Conservation (phyloP, 2,329 filamentous ascomycete genomes). For the Lasiodiplodia citricola region DNA sequence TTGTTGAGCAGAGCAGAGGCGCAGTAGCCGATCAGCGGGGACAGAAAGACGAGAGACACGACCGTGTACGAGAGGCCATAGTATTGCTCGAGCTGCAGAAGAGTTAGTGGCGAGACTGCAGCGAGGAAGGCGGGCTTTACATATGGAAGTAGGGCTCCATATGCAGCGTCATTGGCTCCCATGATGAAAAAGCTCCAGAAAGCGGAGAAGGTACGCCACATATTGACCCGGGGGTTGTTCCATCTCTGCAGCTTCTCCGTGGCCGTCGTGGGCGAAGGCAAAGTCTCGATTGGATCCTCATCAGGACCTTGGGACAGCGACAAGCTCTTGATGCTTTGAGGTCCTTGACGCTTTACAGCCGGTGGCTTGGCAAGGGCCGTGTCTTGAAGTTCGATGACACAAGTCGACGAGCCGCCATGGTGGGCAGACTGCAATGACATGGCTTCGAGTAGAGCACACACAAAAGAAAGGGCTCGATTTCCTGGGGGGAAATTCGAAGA, state of each 20-base stretch:
- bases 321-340: conserved; percentile 26
- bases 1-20: conserved; percentile 69
- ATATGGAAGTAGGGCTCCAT: conserved; percentile 63
- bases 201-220: conserved; percentile 63
- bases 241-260: conserved; percentile 59
- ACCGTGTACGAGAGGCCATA: conserved; percentile 67
- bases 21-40: conserved; percentile 70
- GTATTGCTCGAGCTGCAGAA: conserved; percentile 60
- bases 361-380: neutral
- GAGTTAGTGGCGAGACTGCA: conserved; percentile 34
- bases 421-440: conserved; percentile 31
- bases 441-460: neutral
- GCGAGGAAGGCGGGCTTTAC: conserved; percentile 33
- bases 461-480: neutral
- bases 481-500: neutral
- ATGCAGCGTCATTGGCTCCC: conserved; percentile 71
- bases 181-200: conserved; percentile 69
- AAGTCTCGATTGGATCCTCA: conserved; percentile 42
- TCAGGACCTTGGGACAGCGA: neutral
- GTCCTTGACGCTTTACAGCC: conserved; percentile 30
- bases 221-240: conserved; percentile 66
- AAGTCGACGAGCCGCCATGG: conserved; percentile 43
- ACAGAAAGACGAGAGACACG: conserved; percentile 70
- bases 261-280: conserved; percentile 52
- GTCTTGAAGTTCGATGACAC: conserved; percentile 41